Conservation (phyloP, 352 stramenopile genomes). For the Phytophthora nicotianae region DNA sequence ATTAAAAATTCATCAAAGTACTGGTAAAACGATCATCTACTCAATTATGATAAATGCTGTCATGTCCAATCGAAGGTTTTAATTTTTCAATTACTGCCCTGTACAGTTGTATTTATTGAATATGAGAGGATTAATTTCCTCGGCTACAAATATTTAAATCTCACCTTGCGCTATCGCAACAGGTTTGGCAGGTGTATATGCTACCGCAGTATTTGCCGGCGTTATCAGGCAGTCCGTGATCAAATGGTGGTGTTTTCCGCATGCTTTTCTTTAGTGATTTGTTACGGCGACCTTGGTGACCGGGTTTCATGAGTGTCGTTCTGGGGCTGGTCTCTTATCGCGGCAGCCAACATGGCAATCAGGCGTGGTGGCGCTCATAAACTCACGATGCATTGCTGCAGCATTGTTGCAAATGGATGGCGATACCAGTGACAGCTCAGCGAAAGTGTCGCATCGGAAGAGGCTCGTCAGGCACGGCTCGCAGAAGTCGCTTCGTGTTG, state of each 20-base stretch:
- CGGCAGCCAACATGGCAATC: constrained; percentile 4
- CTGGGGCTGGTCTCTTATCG: constrained; percentile 5
- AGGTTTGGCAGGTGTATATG: neutral
- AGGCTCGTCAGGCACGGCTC: neutral
- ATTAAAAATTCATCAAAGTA: too few relatives aligned
- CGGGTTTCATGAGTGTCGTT: constrained; percentile 11
- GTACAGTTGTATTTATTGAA: constrained; percentile 4
- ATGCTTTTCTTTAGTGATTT: constrained; percentile 19
- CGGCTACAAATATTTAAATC: constrained; percentile 4
- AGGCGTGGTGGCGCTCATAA: neutral
- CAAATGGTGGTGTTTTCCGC: constrained; percentile 21
- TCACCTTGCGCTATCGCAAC: neutral
- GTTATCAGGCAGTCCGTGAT: constrained; percentile 8
- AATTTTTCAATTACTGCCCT: constrained; percentile 11
- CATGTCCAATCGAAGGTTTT: constrained; percentile 6
- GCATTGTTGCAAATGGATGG: neutral
- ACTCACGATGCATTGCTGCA: neutral
- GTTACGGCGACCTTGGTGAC: neutral
- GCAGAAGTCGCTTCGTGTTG: neutral
- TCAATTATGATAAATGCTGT: neutral
- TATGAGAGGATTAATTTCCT: neutral
- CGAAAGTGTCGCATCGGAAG: constrained; percentile 18
- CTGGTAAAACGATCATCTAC: too few relatives aligned
- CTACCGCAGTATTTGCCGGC: neutral
- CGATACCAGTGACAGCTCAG: constrained; percentile 2